Conservation (phyloP, 805 yeast genomes). For the Schwanniomyces pseudopolymorphus region DNA sequence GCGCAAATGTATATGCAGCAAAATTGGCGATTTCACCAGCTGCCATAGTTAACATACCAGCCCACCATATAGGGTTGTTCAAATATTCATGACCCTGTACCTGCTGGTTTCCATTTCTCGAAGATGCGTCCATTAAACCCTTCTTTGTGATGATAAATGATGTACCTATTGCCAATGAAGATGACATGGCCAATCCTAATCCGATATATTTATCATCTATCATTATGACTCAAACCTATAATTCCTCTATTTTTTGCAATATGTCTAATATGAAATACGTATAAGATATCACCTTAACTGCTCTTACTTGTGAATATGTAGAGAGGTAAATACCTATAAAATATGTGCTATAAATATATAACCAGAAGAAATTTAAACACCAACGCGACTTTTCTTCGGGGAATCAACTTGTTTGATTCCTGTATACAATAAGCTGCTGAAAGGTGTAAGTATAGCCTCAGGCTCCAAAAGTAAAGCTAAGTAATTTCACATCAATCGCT, state of each 20-base stretch:
- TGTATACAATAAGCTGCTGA: neutral
- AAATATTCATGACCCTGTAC: slow-evolving; percentile 79
- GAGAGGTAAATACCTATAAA: neutral
- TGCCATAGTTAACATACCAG: slow-evolving; percentile 88
- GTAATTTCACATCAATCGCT: too few species aligned
- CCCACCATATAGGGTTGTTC: slow-evolving; percentile 90
- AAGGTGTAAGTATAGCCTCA: too few species aligned
- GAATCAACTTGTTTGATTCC: neutral
- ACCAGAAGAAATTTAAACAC: neutral
- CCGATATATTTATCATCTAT: slow-evolving; percentile 89
- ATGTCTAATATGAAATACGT: neutral
- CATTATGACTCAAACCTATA: slow-evolving; percentile 13
- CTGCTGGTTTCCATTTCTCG: slow-evolving; percentile 50
- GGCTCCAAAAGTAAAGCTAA: too few species aligned
- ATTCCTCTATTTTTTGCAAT: neutral
- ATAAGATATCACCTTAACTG: neutral
- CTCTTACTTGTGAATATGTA: neutral
- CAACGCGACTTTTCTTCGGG: neutral
- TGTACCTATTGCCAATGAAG: slow-evolving; percentile 87
- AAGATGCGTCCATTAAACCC: slow-evolving; percentile 72
- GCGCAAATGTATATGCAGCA: slow-evolving; percentile 94
- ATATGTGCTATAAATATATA: neutral
- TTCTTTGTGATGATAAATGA: slow-evolving; percentile 87
- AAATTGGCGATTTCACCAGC: slow-evolving; percentile 89
- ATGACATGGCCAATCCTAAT: slow-evolving; percentile 79